Base-by-base conservation (phyloP, 2,329 filamentous ascomycete species). In the Teratosphaeriaceae sp. region DNA sequence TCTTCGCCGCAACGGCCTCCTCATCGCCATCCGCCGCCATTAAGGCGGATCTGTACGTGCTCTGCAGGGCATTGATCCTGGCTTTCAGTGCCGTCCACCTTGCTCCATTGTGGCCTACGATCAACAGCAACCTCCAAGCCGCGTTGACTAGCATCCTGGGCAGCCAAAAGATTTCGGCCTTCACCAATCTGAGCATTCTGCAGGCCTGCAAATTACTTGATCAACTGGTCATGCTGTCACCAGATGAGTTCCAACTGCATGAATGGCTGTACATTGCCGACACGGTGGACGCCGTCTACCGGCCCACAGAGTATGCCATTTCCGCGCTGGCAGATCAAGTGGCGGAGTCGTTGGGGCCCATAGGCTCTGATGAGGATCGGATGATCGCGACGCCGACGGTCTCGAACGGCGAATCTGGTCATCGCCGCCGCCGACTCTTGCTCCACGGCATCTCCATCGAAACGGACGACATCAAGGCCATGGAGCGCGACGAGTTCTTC, bases 251-350 rank as follows among this genome's bases (percentile, higher is more conserved):
- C 66, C 92, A 97, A 64, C 77, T 97, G n/a, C 84, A 94, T 57
- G 88, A 96, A 69, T 98, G 92, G 92, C 78, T 97, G 3, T 98
- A 95, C 64, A 82, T 98, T 43, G 94, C 88, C 1, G 92, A 98
- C 65, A 97, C 90, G 12, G 89, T 96, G 51, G 92, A 98, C 57
- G 89, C 92, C 1, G 85, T 98, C 24, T 94, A 98, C 65, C 81
- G 85, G 11, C 82, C 87, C 0, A 68, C 79, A 12, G 70, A 73
- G 40, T 83, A 82, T 67, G 75, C 80, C 47, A 76, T 87, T 1
- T 70, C 85, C 2, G 87, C 87, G 2, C 75, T 97, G 4, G 84
- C 85, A 1, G 92, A 97, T 55, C 85, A 92, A 56, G 73, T 95
- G 7, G 84, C 86, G 0, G 86, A 94, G 52, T 81, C 82, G 43